These are phyloP conservation scores for Adansonia gregorii DNA, from an alignment of 441 rosid species.

Conservation along the genomic window DNA sequence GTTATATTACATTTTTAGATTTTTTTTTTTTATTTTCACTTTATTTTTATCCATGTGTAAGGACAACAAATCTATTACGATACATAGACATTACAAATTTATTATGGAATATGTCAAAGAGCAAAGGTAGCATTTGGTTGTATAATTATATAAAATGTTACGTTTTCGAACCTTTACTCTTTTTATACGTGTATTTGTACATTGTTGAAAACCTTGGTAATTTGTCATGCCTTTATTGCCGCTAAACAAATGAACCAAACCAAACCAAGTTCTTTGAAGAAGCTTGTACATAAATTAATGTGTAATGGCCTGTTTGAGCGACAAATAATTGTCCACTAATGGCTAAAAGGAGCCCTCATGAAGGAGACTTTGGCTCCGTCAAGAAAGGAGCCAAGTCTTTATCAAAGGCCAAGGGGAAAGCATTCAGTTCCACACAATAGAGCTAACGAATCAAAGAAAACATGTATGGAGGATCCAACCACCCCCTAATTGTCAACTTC, in stretches of 20 bases:
- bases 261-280: neutral
- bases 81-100: too few species aligned
- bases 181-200: too few species aligned
- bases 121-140: too few species aligned
- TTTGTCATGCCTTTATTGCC: neutral
- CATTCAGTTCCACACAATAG: neutral
- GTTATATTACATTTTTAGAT: too few species aligned
- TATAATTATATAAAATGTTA: too few species aligned
- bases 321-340: constrained; percentile 8
- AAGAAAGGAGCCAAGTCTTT: constrained; percentile 28
- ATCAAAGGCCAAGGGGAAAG: constrained; percentile 19
- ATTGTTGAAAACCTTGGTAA: too few species aligned
- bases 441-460: neutral
- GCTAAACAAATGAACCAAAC: neutral
- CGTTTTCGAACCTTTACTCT: too few species aligned
- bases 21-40: too few species aligned
- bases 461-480: constrained; percentile 40
- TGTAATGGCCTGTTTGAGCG: neutral
- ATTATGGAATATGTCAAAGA: too few species aligned
- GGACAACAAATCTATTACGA: too few species aligned
- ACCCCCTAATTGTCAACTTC: constrained; percentile 46
- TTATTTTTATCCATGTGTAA: too few species aligned
- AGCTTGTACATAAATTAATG: neutral
- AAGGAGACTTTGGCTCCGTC: constrained; percentile 14
- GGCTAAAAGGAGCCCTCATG: neutral